These are phyloP conservation scores for Raffaelea albimanens DNA, from an alignment of 2,329 filamentous ascomycete genomes.

Conservation along the genomic window DNA sequence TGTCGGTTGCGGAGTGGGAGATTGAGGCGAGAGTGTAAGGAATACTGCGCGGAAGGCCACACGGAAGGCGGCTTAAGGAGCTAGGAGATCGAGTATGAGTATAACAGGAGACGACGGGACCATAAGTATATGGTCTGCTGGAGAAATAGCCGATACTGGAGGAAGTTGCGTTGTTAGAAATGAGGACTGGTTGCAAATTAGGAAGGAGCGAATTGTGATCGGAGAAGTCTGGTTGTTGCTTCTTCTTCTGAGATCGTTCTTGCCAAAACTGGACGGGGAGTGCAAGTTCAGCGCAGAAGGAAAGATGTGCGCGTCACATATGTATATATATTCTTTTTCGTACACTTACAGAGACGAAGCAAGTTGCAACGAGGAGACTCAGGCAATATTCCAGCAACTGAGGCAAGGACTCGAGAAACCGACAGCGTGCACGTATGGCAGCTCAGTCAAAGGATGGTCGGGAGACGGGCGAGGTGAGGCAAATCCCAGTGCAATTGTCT, in stretches of 20 bases:
- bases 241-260: no score
- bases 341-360: neutral
- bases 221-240: no score
- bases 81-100: neutral
- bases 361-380: constrained; percentile 8
- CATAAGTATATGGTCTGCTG: neutral
- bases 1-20: neutral
- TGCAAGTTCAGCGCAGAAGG: no score
- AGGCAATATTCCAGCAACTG: constrained; percentile 24
- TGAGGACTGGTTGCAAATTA: neutral
- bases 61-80: neutral
- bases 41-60: constrained; percentile 1
- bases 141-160: neutral
- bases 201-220: neutral
- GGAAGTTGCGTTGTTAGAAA: constrained; percentile 4
- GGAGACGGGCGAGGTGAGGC: neutral
- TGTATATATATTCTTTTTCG: no score
- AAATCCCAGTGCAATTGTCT: constrained; percentile 15
- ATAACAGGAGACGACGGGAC: neutral
- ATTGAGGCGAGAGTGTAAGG: neutral
- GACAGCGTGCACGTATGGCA: neutral
- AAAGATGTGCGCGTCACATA: no score
- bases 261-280: no score
- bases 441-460: neutral
- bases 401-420: constrained; percentile 6